Base-by-base conservation (phyloP, 345 rosid species). In the Aquilaria malaccensis region DNA sequence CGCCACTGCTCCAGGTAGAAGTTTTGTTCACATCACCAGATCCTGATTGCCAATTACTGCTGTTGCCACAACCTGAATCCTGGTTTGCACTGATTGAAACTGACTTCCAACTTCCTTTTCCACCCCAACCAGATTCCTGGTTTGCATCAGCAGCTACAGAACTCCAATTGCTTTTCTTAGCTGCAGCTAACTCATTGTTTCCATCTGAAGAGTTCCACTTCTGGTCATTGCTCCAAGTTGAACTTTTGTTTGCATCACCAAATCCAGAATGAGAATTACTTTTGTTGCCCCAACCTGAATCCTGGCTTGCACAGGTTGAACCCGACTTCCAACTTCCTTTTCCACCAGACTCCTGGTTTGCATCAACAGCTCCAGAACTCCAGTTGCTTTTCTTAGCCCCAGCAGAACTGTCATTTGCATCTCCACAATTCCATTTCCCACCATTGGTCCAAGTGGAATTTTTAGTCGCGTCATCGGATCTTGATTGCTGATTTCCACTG, bases 261-360 rank as follows among this genome's bases (percentile, higher is more conserved):
- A 51, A 30, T 55, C 60, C 67, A 9, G 67, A 45, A 15, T 9
- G 30, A 62, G 56, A 57, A 12, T 11, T 13, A 30, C 58, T 50
- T 46, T 52, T 61, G 60, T 55, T 60, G 15, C 64, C 64, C 71
- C 60, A 60, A 11, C 57, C 46, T 63, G 73, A 71, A 33, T 67
- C 65, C 78, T 58, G 62, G 9, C 45, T 29, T 49, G 50, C 62
- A 65, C 41, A 13, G 10, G 32, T 30, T 13, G 68, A 71, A 53
- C 75, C 62, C 41, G 62, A 73, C 58, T 75, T 65, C 79, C 77
- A 71, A 58, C 33, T 67, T 61, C 79, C 77, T 41, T 59, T 59
- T 6, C 59, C 58, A 37, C 43, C 68, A 32, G 43, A 52, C 55
- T 48, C 43, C 43, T 9, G 7, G 43, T 37, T 9, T 4, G 43